phyloP scores from a whole-genome alignment of 2,329 filamentous ascomycete species.

The Verticillium alfalfae region DNA sequence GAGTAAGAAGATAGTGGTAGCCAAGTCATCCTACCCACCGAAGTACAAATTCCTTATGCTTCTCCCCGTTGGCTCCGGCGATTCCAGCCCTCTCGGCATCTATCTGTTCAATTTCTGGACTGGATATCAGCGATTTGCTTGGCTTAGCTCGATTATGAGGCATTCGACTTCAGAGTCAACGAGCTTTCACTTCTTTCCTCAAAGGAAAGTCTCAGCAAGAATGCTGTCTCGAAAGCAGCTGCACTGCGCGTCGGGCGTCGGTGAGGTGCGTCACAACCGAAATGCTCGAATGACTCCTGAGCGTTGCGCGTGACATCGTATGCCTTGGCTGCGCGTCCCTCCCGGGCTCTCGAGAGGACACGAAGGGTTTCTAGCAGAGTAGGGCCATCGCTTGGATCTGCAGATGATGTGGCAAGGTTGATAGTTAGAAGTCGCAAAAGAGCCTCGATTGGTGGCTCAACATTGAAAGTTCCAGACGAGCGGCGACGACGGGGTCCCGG shows the following conservation, averaged over 20 bases:
- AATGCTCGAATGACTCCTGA: conserved; percentile 45
- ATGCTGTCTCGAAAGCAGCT: conserved; percentile 44
- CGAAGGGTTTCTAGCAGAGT: conserved; percentile 18
- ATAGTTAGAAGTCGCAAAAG: conserved; percentile 44
- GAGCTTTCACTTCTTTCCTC: conserved; percentile 35
- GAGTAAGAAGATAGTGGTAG: no score
- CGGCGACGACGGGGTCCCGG: conserved; percentile 9
- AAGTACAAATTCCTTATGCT: conserved; percentile 41
- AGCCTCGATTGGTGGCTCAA: conserved; percentile 36
- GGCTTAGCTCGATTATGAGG: conserved; percentile 38
- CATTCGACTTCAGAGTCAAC: conserved; percentile 47
- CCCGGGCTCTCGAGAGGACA: conserved; percentile 26
- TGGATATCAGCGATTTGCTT: conserved; percentile 38
- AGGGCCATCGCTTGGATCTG: conserved; percentile 22
- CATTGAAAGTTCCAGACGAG: conserved; percentile 15
- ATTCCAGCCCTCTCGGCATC: conserved; percentile 22
- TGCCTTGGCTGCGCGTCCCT: conserved; percentile 35
- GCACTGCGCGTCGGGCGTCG: conserved; percentile 42
- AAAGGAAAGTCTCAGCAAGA: conserved; percentile 44
- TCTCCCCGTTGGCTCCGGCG: conserved; percentile 26
- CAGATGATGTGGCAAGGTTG: conserved; percentile 15
- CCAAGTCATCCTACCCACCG: conserved; percentile 26
- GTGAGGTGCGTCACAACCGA: conserved; percentile 33
- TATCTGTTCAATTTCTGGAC: conserved; percentile 28
- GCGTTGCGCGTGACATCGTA: conserved; percentile 36